Base-by-base conservation (phyloP, 768 basidiomycete genomes). In the Suillus americanus region DNA sequence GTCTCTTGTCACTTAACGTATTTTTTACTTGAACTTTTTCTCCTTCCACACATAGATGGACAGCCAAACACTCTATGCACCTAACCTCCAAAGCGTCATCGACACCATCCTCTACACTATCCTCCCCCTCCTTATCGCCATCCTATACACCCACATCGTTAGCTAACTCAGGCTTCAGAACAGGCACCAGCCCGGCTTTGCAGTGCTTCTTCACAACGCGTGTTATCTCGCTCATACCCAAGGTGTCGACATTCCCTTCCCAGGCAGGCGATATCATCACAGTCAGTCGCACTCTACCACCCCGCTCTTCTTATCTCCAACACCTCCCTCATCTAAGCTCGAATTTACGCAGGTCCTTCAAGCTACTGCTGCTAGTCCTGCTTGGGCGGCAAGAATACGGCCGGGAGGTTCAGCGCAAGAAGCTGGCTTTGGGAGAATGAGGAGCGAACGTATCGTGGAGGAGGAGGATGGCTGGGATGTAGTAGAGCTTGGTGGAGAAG, bases 191-290 rank as follows among this genome's bases (percentile, higher is more conserved):
- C 20, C 66, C 72, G 93, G 88, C 3, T 83, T 94, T 23, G 86
- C 92, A 3, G 94, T 94, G 93, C 77, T 95, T 2, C 75, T 93
- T 3, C 94, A 92, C 77, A 86, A 94, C 72, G 90, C 92, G 2
- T 86, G 83, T 62, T 94, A 93, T 75, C 85, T 94, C n/a, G 90
- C 89, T 1, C 83, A 90, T 72, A 94, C 92, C 13, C 93, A 94
- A 70, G 83, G 79, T 62, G 86, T 92, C 41, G 86, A 88, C 37
- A 84, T 94, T 18, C 87, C 90, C 0, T 85, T 94, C 87, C 30
- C 89, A 91, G 73, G 87, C 89, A 0, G 92, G 92, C 2, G 91
- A 95, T 63, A 85, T 20, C 10, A 59, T 38, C 43, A 33, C 63
- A 85, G 85, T 40, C 82, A 81, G 51, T 88, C 89, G 13, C 90